Conservation (phyloP, 176 grass and related monocot species). For the Oryza rufipogon region DNA sequence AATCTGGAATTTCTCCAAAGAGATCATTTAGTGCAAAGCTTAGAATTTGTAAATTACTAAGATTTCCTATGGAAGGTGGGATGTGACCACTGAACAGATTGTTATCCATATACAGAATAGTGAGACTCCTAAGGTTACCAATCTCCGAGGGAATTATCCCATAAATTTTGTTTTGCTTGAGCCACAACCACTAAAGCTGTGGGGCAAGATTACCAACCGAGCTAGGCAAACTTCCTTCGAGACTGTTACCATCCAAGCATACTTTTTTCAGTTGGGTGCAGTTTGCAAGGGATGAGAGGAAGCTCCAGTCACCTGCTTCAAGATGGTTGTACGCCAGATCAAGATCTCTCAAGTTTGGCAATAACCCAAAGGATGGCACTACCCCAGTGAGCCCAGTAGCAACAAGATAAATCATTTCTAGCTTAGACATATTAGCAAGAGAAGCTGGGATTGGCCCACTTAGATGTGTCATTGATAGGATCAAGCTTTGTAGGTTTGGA, state of each 20-base stretch:
- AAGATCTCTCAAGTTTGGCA: slow-evolving; percentile 7
- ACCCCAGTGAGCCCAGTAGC: slow-evolving; percentile 26
- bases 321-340: slow-evolving; percentile 43
- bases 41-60: slow-evolving; percentile 25
- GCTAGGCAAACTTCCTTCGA: slow-evolving; percentile 49
- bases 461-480: slow-evolving; percentile 35
- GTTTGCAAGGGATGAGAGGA: slow-evolving; percentile 46
- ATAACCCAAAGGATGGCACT: slow-evolving; percentile 40
- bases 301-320: slow-evolving; percentile 40
- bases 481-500: slow-evolving; percentile 35
- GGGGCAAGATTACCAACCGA: slow-evolving; percentile 43
- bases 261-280: slow-evolving; percentile 28
- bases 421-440: slow-evolving; percentile 38
- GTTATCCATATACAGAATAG: slow-evolving; percentile 18
- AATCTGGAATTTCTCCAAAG: slow-evolving; percentile 17
- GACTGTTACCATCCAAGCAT: slow-evolving; percentile 35
- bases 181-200: slow-evolving; percentile 25
- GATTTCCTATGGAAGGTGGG: slow-evolving; percentile 27
- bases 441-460: slow-evolving; percentile 39
- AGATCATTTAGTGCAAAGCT: slow-evolving; percentile 23
- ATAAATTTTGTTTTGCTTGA: slow-evolving; percentile 47
- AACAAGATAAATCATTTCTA: slow-evolving; percentile 39
- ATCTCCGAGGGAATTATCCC: slow-evolving; percentile 48
- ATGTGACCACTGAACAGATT: slow-evolving; percentile 35
- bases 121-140: slow-evolving; percentile 47